phyloP scores from a whole-genome alignment of 805 yeast genomes.

The Dipodascus albidus region DNA sequence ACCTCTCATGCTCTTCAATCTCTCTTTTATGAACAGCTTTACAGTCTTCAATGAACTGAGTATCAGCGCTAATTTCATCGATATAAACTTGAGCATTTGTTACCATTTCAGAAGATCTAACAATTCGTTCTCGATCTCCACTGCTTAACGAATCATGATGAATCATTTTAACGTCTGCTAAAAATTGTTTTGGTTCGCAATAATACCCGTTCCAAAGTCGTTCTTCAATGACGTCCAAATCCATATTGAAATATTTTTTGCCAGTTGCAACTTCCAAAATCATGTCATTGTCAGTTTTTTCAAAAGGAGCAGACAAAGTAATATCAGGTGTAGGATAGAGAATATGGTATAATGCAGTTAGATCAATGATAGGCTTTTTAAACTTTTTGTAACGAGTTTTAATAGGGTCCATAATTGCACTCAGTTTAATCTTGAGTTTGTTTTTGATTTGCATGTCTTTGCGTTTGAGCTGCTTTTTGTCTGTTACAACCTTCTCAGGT shows the following conservation, averaged over 20 bases:
- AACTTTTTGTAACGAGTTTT: conserved; percentile 81
- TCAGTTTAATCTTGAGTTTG: conserved; percentile 69
- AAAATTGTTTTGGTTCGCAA: conserved; percentile 82
- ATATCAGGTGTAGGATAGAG: conserved; percentile 32
- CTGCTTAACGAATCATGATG: conserved; percentile 60
- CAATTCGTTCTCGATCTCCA: conserved; percentile 75
- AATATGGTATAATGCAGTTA: neutral
- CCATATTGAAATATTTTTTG: conserved; percentile 71
- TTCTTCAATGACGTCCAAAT: conserved; percentile 86
- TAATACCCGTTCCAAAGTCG: conserved; percentile 95
- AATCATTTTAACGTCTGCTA: conserved; percentile 76
- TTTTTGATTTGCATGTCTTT: conserved; percentile 78
- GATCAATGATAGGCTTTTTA: conserved; percentile 77
- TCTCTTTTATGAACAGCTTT: conserved; percentile 47
- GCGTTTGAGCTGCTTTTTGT: conserved; percentile 30
- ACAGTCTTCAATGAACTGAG: conserved; percentile 68
- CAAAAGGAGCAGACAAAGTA: conserved; percentile 65
- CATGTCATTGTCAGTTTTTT: conserved; percentile 53
- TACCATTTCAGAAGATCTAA: conserved; percentile 83
- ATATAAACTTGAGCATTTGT: conserved; percentile 94
- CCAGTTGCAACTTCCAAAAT: conserved; percentile 71
- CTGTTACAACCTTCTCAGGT: neutral
- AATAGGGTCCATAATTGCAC: conserved; percentile 82
- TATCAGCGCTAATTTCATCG: conserved; percentile 53
- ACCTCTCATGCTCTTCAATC: neutral